Evolutionary conservation across 164 flowering plant genomes (phyloP).

Genomic region (Paratinospora sagittata): DNA sequence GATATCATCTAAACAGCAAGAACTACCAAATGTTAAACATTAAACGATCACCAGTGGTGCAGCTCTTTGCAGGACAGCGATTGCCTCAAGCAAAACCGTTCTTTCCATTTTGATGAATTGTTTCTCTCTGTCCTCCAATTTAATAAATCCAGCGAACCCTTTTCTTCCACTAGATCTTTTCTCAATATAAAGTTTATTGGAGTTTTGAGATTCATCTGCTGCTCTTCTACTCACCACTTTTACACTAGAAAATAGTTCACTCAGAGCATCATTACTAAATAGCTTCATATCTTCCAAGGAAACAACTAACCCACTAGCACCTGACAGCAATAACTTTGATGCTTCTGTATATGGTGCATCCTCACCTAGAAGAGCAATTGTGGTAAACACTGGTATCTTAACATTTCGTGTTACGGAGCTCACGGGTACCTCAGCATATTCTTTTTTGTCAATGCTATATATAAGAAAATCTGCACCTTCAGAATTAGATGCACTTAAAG

Average conservation of each 20-base stretch:
- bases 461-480: slow-evolving; percentile 96
- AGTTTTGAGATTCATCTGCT: slow-evolving; percentile 20
- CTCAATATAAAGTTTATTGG: slow-evolving; percentile 14
- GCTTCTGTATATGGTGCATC: slow-evolving; percentile 18
- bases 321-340: slow-evolving; percentile 41
- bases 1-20: slow-evolving; percentile 22
- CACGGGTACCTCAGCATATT: slow-evolving; percentile 19
- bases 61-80: slow-evolving; percentile 63
- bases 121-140: slow-evolving; percentile 58
- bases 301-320: slow-evolving; percentile 74
- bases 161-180: slow-evolving; percentile 24
- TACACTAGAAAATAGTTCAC: slow-evolving; percentile 32
- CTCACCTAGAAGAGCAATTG: slow-evolving; percentile 20
- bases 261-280: slow-evolving; percentile 36
- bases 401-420: slow-evolving; percentile 36
- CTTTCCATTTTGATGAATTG: slow-evolving; percentile 63
- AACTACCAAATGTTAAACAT: slow-evolving; percentile 52
- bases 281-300: slow-evolving; percentile 47
- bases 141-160: slow-evolving; percentile 40
- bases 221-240: slow-evolving; percentile 15
- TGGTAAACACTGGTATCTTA: slow-evolving; percentile 70
- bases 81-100: slow-evolving; percentile 53
- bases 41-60: slow-evolving; percentile 91
- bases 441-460: slow-evolving; percentile 23
- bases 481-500: slow-evolving; percentile 57